These are phyloP conservation scores for Boletus rubescentipes DNA, from an alignment of 768 basidiomycete species.

Conservation along the genomic window DNA sequence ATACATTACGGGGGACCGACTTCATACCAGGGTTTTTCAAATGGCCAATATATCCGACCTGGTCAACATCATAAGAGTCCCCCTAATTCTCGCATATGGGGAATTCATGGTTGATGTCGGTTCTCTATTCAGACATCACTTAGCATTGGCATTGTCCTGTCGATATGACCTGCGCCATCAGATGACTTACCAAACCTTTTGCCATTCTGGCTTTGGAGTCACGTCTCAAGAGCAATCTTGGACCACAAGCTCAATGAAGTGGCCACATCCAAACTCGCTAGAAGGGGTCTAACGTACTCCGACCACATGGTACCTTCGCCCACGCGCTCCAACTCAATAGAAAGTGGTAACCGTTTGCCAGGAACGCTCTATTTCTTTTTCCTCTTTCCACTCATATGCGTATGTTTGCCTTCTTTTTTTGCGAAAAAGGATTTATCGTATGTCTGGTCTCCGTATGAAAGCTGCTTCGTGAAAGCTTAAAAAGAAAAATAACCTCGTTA, in stretches of 20 bases:
- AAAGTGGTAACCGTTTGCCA: neutral
- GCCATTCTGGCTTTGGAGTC: slow-evolving; percentile 1
- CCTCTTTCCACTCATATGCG: neutral
- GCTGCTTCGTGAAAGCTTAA: neutral
- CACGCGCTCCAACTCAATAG: slow-evolving; percentile 6
- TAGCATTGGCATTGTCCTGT: neutral
- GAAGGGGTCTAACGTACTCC: neutral
- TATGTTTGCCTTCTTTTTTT: slow-evolving; percentile 1
- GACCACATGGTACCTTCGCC: slow-evolving; percentile 2
- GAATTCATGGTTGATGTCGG: slow-evolving; percentile 22
- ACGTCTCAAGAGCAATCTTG: neutral
- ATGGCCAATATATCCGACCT: slow-evolving; percentile 14
- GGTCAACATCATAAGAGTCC: slow-evolving; percentile 23
- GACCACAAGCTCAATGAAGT: neutral
- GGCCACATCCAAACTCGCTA: neutral
- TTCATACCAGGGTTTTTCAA: slow-evolving; percentile 14
- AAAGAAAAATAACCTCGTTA: neutral
- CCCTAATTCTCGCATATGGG: slow-evolving; percentile 23
- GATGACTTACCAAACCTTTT: slow-evolving; percentile 11
- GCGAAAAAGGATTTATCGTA: slow-evolving; percentile 7
- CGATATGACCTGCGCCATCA: neutral
- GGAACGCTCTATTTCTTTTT: neutral
- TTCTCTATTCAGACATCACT: neutral
- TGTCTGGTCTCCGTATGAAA: neutral
- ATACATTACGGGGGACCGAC: slow-evolving; percentile 5